Percentiles rank a stretch among this genome's conserved stretches.
Evolutionary conservation across 371 early-diverging fungal genomes (phyloP).

Genomic region (Capillidium heterosporum): DNA sequence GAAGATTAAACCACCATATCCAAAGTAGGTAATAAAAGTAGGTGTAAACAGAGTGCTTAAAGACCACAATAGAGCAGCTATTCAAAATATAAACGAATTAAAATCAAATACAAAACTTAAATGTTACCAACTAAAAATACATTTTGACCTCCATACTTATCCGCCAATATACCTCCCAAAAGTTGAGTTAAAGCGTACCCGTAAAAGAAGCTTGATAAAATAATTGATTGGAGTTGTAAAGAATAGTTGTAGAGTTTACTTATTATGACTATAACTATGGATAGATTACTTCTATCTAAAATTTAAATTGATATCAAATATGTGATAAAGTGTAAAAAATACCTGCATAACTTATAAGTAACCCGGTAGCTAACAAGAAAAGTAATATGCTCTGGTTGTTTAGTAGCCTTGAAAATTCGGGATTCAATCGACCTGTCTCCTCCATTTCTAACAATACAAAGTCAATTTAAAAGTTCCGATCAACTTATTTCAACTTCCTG

Average conservation of each 20-base stretch:
- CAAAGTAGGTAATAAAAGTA: background rate
- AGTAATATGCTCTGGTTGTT: no score
- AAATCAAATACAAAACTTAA: background rate
- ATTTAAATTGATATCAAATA: background rate
- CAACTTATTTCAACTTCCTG: no score
- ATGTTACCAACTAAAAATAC: background rate
- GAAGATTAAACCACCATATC: no score
- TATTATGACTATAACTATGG: slow-evolving; percentile 11
- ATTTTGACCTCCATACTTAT: background rate
- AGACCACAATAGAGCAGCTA: background rate
- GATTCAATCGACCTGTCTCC: no score
- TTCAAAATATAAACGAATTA: background rate
- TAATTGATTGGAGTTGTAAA: background rate
- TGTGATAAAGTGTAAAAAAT: background rate
- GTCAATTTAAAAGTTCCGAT: no score
- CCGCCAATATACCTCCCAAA: slow-evolving; percentile 1
- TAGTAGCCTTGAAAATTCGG: no score
- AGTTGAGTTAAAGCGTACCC: slow-evolving; percentile 3
- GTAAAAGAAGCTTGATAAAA: background rate
- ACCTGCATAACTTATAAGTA: slow-evolving; percentile 5
- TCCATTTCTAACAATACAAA: no score
- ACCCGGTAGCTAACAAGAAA: background rate
- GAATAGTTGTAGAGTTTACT: background rate
- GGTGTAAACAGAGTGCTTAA: background rate
- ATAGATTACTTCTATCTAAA: slow-evolving; percentile 1